Conservation (phyloP, 2,329 filamentous ascomycete species). For the Ophiostoma sp. region DNA sequence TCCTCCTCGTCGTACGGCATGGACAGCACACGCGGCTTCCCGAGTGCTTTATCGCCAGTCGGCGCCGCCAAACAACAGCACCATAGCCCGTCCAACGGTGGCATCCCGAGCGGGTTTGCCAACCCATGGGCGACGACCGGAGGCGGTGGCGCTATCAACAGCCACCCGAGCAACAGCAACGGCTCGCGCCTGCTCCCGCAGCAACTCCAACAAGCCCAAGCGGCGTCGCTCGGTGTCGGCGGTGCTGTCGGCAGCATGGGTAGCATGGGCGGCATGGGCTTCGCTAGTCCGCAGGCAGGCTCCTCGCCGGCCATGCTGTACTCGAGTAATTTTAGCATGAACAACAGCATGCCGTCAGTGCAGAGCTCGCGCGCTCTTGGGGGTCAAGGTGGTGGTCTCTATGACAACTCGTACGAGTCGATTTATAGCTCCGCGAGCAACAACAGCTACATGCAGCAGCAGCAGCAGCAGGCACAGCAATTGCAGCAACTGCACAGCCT, state of each 20-base stretch:
- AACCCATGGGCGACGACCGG: slow-evolving; percentile 15
- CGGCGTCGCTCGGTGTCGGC: slow-evolving; percentile 17
- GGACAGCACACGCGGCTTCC: slow-evolving; percentile 28
- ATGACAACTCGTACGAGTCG: slow-evolving; percentile 10
- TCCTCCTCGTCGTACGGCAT: slow-evolving; percentile 20
- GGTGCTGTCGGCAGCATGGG: not conserved
- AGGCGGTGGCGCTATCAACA: not conserved
- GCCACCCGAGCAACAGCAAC: not conserved
- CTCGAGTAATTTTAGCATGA: slow-evolving; percentile 35
- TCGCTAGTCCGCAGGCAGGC: not conserved
- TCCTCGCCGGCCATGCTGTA: slow-evolving; percentile 29
- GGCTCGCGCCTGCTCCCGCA: slow-evolving; percentile 21
- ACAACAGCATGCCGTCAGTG: slow-evolving; percentile 36
- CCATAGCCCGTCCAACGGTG: not conserved
- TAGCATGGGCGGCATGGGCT: slow-evolving; percentile 18
- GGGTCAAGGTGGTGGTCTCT: not conserved
- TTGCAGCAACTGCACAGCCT: slow-evolving; percentile 3
- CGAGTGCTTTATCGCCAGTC: slow-evolving; percentile 28
- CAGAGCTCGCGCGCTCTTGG: slow-evolving; percentile 37
- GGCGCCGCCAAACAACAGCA: slow-evolving; percentile 18
- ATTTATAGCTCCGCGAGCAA: not conserved
- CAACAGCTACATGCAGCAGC: not conserved
- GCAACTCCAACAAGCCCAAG: slow-evolving; percentile 28
- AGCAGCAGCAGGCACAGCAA: slow-evolving; percentile 5
- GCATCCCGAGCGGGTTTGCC: not conserved